These are phyloP conservation scores for Verticillium nubilum DNA, from an alignment of 2,329 filamentous ascomycete species.

Conservation along the genomic window DNA sequence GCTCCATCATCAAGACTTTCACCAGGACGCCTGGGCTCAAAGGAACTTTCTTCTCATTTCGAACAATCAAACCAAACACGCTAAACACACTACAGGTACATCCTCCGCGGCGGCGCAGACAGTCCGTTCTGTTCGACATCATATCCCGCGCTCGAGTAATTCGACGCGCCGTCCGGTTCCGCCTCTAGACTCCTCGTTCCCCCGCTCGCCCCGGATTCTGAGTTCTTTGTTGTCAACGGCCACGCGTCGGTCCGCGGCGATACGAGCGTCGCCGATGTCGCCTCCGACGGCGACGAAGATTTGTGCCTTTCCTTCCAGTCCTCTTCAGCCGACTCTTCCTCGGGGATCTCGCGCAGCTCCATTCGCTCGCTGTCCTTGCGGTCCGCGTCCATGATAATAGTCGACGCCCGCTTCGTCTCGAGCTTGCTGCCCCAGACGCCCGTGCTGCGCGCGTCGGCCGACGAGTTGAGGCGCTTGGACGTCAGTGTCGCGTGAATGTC, in stretches of 20 bases:
- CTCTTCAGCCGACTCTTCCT: slow-evolving; percentile 2
- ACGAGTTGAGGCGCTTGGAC: slow-evolving; percentile 10
- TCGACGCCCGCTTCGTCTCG: slow-evolving; percentile 7
- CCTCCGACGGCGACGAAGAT: background rate
- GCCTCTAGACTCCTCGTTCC: background rate
- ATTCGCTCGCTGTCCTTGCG: slow-evolving; percentile 8
- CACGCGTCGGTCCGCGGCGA: background rate
- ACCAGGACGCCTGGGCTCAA: background rate
- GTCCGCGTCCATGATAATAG: slow-evolving; percentile 1
- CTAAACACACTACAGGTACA: background rate
- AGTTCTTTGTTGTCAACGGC: background rate
- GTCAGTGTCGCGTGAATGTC: slow-evolving; percentile 12
- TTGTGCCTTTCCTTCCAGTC: background rate
- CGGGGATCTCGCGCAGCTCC: slow-evolving; percentile 12
- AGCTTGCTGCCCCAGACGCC: slow-evolving; percentile 8
- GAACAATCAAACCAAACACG: background rate
- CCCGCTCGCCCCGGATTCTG: background rate
- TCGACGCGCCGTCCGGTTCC: background rate
- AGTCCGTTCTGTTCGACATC: background rate
- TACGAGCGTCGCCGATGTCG: background rate
- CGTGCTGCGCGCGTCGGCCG: slow-evolving; percentile 8
- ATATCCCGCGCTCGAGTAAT: background rate
- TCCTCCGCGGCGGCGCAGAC: background rate
- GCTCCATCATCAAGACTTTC: background rate
- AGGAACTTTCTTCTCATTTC: background rate